Base-by-base conservation (phyloP, 2,329 filamentous ascomycete species). In the Fusarium irregulare region DNA sequence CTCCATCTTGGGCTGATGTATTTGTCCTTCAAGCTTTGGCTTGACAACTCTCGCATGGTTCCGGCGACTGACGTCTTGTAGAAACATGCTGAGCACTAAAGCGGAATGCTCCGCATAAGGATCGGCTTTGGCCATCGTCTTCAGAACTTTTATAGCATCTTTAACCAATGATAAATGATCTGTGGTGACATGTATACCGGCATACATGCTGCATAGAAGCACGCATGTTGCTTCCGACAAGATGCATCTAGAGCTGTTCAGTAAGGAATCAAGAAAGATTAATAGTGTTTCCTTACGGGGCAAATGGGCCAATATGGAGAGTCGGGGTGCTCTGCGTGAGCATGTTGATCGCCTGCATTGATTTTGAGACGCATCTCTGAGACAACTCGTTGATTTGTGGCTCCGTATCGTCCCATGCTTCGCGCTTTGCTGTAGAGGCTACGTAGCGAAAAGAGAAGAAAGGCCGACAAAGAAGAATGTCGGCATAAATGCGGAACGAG, bases 381-480 rank as follows among this genome's bases (percentile, higher is more conserved):
- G 84, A 85, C 59, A 87, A 83, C 42, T 77, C 82, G 32, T 83
- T 81, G 75, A 85, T 81, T 30, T 76, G 78, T 28, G 77, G 41
- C 13, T 58, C 45, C 8, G 49, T 41, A 5, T 21, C 47, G 6
- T 58, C 58, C 3, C 51, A 44, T 9, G 48, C 55, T 13, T 49
- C 49, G 18, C 20, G 13, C n/a, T 65, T 53, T 18, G 78, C 76
- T 4, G 76, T 73, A 73, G 49, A 53, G 27, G 80, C 78, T 58
- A 82, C 87, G 42, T 89, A 80, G 14, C 89, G 81, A 60, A 85
- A 87, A 16, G 91, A 78, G 61, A 91, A 89, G 75, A 91, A 91
- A 0, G 90, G 89, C 28, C 89, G 82, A 2, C 87, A 89, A 2
- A 92, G 82, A 1, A 92, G 81, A 27, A 91, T 85, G 44, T 90